Percentiles rank a stretch among this genome's conserved stretches.
These are phyloP conservation scores for Hirsutella thompsonii DNA, from an alignment of 2,329 filamentous ascomycete genomes.

Conservation along the genomic window DNA sequence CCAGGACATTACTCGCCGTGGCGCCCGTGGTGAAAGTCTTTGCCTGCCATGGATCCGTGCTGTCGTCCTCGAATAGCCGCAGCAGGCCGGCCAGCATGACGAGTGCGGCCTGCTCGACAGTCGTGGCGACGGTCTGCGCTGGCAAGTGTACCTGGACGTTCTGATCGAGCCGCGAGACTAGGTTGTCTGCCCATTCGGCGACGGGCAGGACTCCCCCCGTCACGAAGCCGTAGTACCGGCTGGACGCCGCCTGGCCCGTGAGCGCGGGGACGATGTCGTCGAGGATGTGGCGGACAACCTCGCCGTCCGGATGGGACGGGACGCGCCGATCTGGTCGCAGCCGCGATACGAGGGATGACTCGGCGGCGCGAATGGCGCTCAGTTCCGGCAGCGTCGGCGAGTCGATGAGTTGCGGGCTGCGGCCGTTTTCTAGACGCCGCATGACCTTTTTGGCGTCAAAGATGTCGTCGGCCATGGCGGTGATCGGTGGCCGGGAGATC, in stretches of 20 bases:
- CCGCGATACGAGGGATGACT: constrained; percentile 21
- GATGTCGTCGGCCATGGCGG: not conserved
- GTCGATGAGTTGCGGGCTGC: constrained; percentile 6
- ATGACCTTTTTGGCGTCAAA: not conserved
- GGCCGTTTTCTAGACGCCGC: constrained; percentile 11
- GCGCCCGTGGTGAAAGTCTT: constrained; percentile 45
- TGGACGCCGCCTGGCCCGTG: constrained; percentile 49
- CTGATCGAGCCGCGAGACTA: constrained; percentile 73
- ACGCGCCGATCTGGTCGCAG: constrained; percentile 14
- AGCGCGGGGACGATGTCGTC: constrained; percentile 42
- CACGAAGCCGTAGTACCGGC: constrained; percentile 79
- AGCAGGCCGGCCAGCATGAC: constrained; percentile 57
- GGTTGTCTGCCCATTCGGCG: constrained; percentile 68
- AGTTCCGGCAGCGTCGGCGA: constrained; percentile 25
- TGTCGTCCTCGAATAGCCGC: constrained; percentile 37
- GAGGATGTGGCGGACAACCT: constrained; percentile 27
- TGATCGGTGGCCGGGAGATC: no score
- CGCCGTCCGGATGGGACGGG: constrained; percentile 13
- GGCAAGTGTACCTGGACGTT: constrained; percentile 77
- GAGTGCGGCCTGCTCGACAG: constrained; percentile 63
- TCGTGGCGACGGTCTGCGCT: constrained; percentile 59
- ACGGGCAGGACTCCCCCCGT: constrained; percentile 71
- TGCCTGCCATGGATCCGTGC: constrained; percentile 36
- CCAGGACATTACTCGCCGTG: constrained; percentile 72
- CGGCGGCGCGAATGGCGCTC: constrained; percentile 20